These are phyloP conservation scores for Saturnispora saitoi DNA, from an alignment of 805 yeast species.

Conservation along the genomic window DNA sequence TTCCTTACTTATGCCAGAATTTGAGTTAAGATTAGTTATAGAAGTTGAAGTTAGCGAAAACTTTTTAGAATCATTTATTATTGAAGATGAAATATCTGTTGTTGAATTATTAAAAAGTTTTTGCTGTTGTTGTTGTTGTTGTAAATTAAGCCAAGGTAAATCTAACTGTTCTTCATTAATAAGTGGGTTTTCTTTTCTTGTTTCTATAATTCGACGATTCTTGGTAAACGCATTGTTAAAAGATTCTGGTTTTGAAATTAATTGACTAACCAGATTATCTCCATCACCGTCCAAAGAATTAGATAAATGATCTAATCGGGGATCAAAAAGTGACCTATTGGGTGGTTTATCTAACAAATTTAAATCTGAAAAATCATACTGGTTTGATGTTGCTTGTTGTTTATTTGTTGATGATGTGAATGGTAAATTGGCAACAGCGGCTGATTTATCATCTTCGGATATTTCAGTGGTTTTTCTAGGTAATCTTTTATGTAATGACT, in stretches of 20 bases:
- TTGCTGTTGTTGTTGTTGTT: background rate
- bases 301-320: constrained; percentile 28
- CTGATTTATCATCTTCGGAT: constrained; percentile 17
- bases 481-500: constrained; percentile 1
- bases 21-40: constrained; percentile 32
- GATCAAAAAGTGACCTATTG: constrained; percentile 40
- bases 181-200: constrained; percentile 8
- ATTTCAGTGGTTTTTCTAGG: constrained; percentile 15
- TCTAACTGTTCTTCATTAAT: constrained; percentile 3
- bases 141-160: background rate
- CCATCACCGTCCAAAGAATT: constrained; percentile 24
- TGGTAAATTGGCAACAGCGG: constrained; percentile 17
- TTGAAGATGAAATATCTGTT: constrained; percentile 32
- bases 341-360: constrained; percentile 38
- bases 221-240: constrained; percentile 37
- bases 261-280: constrained; percentile 26
- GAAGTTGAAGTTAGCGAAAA: background rate
- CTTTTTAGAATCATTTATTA: background rate
- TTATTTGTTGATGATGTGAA: constrained; percentile 15
- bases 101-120: background rate
- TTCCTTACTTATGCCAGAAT: constrained; percentile 37
- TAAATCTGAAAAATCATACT: constrained; percentile 16
- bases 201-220: constrained; percentile 21
- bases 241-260: constrained; percentile 33
- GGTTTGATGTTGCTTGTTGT: constrained; percentile 14